Conservation (phyloP, 2,329 filamentous ascomycete genomes). For the Xylaria sp. region DNA sequence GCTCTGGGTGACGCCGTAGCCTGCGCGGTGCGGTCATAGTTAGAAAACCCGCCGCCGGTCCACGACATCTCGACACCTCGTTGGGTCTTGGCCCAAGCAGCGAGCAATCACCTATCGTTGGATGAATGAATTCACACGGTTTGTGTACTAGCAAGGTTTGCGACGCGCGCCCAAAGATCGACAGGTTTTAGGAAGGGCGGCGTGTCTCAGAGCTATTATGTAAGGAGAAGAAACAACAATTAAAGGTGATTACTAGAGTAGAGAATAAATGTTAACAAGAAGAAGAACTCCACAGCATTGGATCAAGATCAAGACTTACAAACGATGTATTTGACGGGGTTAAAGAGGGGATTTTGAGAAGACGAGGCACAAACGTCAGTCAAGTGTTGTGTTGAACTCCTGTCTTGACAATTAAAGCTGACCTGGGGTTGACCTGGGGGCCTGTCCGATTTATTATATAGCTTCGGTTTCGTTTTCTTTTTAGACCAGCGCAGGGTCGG, state of each 20-base stretch:
- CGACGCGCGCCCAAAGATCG: constrained; percentile 19
- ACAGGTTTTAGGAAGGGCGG: constrained; percentile 3
- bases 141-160: not conserved
- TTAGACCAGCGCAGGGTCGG: not conserved
- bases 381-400: not conserved
- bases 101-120: not conserved
- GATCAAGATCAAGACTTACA: constrained; percentile 24
- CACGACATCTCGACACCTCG: constrained; percentile 54
- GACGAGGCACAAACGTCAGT: constrained; percentile 7
- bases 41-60: constrained; percentile 56
- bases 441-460: constrained; percentile 33
- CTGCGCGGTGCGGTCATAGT: constrained; percentile 62
- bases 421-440: not conserved
- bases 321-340: constrained; percentile 9
- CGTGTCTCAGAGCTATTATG: not conserved
- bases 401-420: not conserved
- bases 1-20: constrained; percentile 54
- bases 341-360: constrained; percentile 11
- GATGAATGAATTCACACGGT: not conserved
- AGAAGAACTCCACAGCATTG: not conserved
- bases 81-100: constrained; percentile 15
- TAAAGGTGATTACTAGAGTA: constrained; percentile 34
- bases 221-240: constrained; percentile 18
- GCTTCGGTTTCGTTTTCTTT: constrained; percentile 2
- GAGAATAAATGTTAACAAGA: not conserved